Evolutionary conservation across 2,329 filamentous ascomycete genomes (phyloP).

Genomic region (Aspergillus ochraceus): DNA sequence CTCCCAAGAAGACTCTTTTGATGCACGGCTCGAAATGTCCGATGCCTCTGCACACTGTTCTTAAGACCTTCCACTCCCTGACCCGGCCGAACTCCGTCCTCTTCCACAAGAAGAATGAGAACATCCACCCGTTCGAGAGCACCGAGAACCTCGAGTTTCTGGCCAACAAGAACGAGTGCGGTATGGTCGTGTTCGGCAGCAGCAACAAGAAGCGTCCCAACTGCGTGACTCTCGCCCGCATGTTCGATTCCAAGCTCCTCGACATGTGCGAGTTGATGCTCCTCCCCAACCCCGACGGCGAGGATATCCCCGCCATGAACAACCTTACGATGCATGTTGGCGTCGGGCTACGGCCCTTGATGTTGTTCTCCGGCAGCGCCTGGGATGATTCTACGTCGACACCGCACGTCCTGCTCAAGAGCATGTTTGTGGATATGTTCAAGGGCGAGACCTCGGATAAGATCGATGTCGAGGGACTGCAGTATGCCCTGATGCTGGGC

Average conservation of each 20-base stretch:
- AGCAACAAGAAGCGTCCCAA: slow-evolving; percentile 96
- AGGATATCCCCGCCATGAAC: slow-evolving; percentile 35
- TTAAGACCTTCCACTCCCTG: slow-evolving; percentile 81
- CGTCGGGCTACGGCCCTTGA: slow-evolving; percentile 81
- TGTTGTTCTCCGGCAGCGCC: slow-evolving; percentile 84
- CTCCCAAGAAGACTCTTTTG: slow-evolving; percentile 86
- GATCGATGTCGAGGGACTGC: slow-evolving; percentile 92
- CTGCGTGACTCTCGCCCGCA: slow-evolving; percentile 76
- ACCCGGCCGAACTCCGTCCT: slow-evolving; percentile 83
- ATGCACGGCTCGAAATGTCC: slow-evolving; percentile 85
- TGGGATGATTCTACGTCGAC: slow-evolving; percentile 81
- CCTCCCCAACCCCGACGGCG: slow-evolving; percentile 64
- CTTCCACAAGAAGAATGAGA: slow-evolving; percentile 93
- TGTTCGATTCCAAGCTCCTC: slow-evolving; percentile 81
- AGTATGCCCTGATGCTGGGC: slow-evolving; percentile 81
- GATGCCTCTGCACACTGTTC: slow-evolving; percentile 75
- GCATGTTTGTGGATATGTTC: slow-evolving; percentile 87
- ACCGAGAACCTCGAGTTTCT: slow-evolving; percentile 88
- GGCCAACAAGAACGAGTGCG: slow-evolving; percentile 92
- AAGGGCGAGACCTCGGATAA: slow-evolving; percentile 75
- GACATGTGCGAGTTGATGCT: slow-evolving; percentile 94
- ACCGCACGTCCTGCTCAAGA: slow-evolving; percentile 83
- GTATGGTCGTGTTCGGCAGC: slow-evolving; percentile 78
- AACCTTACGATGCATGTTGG: slow-evolving; percentile 65
- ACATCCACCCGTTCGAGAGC: slow-evolving; percentile 91